Percentiles rank a stretch among this genome's conserved stretches.
phyloP scores from a whole-genome alignment of 2,329 filamentous ascomycete genomes.

The Chrysoporthe puriensis region DNA sequence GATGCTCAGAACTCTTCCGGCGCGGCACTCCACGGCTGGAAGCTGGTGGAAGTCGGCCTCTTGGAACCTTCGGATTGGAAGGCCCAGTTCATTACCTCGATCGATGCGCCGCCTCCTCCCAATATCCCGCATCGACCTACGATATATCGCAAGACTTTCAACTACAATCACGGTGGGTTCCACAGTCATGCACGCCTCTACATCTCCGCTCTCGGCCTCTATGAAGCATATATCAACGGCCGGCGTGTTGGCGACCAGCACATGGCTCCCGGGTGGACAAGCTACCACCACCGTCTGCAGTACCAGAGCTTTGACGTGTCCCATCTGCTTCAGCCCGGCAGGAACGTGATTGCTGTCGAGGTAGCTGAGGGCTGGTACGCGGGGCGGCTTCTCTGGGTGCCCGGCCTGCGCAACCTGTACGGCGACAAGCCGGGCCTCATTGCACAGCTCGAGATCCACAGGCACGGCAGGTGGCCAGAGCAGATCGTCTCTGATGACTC shows the following conservation, averaged over 20 bases:
- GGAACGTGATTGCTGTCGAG: constrained; percentile 49
- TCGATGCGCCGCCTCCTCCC: constrained; percentile 12
- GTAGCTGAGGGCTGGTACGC: constrained; percentile 58
- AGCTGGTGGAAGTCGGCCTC: constrained; percentile 21
- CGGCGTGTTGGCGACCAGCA: constrained; percentile 35
- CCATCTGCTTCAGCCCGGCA: constrained; percentile 36
- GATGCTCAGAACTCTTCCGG: neutral
- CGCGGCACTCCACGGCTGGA: neutral
- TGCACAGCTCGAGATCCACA: constrained; percentile 36
- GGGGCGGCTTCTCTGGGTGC: constrained; percentile 42
- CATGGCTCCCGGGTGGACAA: constrained; percentile 49
- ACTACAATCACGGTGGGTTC: neutral
- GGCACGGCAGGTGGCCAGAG: constrained; percentile 28
- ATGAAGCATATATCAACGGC: constrained; percentile 45
- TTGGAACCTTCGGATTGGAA: constrained; percentile 24
- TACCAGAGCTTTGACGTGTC: constrained; percentile 51
- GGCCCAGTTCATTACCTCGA: constrained; percentile 25
- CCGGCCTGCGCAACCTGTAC: constrained; percentile 36
- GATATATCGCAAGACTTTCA: constrained; percentile 23
- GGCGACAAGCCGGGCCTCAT: constrained; percentile 39
- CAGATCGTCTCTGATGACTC: constrained; percentile 37
- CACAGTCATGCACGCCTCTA: constrained; percentile 24
- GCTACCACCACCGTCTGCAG: constrained; percentile 46
- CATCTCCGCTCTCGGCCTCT: constrained; percentile 43
- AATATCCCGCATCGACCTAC: constrained; percentile 21